These are phyloP conservation scores for Draba incana DNA, from an alignment of 345 rosid genomes.

Conservation along the genomic window DNA sequence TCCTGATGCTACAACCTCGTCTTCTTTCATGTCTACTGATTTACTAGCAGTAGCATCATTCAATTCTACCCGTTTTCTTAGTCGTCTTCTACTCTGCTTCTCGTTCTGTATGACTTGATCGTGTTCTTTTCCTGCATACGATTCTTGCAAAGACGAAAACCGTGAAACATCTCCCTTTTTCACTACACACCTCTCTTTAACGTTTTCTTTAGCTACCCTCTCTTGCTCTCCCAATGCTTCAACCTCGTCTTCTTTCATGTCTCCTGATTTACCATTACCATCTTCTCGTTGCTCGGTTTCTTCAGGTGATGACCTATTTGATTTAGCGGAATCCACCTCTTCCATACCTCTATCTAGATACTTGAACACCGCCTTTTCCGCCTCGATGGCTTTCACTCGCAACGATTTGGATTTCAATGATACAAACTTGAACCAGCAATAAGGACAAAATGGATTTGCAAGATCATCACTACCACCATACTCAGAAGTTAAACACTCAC, in stretches of 20 bases:
- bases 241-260: constrained; percentile 10
- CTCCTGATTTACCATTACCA: not conserved
- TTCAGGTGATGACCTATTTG: not conserved
- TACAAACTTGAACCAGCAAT: constrained; percentile 24
- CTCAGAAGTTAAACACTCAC: constrained; percentile 32
- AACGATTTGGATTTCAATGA: constrained; percentile 2
- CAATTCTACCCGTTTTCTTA: too few species aligned
- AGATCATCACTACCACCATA: constrained; percentile 23
- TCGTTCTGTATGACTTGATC: too few species aligned
- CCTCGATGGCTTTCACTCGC: not conserved
- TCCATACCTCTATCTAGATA: constrained; percentile 1
- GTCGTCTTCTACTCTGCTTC: too few species aligned
- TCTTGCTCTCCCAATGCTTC: constrained; percentile 17
- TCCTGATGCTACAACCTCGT: too few species aligned
- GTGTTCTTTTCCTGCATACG: too few species aligned
- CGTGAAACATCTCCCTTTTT: too few species aligned
- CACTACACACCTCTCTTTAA: too few species aligned
- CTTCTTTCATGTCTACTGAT: too few species aligned
- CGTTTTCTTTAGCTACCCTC: too few species aligned
- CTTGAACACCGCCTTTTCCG: constrained; percentile 22
- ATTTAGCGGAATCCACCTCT: not conserved
- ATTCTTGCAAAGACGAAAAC: too few species aligned
- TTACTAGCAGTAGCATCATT: too few species aligned
- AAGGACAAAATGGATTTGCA: constrained; percentile 30
- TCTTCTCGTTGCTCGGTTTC: not conserved